Base-by-base conservation (phyloP, 2,329 filamentous ascomycete species). In the Colletotrichum siamense region DNA sequence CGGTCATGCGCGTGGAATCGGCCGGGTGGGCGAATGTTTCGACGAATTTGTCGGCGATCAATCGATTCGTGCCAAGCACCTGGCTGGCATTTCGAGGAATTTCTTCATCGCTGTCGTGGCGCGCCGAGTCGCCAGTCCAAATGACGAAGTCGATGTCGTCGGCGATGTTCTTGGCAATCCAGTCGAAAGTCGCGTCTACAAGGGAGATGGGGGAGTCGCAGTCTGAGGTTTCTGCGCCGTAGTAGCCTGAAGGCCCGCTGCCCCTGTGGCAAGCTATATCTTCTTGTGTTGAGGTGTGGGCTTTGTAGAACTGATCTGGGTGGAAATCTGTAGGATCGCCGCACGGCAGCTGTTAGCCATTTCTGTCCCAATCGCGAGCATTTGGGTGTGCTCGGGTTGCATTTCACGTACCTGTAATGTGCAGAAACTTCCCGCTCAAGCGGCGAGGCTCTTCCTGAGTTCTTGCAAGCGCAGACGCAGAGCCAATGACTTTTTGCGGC, bases 101-200 rank as follows among this genome's bases (percentile, higher is more conserved):
- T 64, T 91, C 85, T 83, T 96, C 94, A 83, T 98, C 96, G 83
- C 94, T 96, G 84, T 98, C 96, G 85, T 98, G 96, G 78, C 96
- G 92, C 24, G 95, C 95, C 36, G 94, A 96, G 84, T 98, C 96
- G 79, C 96, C 96, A 2, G 96, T 98, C 96, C 96, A 98, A 65
- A 98, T 88, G 66, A 98, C 93, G 83, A 98, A 98, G 84, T 98
- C 96, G 78, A 98, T 90, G 5, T 93, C 86, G 82, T 96, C 94
- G 82, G 91, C 94, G 74, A 98, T 82, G 81, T 98, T 93, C 59
- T 92, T 90, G 61, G 92, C 89, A 68, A 99, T 94, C 96, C 96
- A 99, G 81, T 93, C 90, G 82, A 99, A 95, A 0, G 96, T 99
- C 80, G 95, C 94, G 84, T 99, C 95, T 77, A 98, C 88, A 22